A percentile compares a stretch with the other conserved stretches of the same genome.
Conservation (phyloP, 2,329 filamentous ascomycete genomes). For the Coniochaeta ligniaria region DNA sequence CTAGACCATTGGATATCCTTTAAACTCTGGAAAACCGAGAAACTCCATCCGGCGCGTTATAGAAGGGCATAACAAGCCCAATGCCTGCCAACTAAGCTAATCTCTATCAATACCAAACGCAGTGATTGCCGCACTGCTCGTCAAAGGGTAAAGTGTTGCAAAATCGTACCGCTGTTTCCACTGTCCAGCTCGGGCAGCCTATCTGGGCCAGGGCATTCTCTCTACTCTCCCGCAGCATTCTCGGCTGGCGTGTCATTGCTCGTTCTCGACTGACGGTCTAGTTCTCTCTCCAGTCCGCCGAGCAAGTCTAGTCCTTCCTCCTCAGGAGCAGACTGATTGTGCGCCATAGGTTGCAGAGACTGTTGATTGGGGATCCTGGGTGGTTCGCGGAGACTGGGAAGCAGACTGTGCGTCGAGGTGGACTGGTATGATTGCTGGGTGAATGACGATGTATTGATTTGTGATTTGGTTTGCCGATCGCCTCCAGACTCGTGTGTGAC, state of each 20-base stretch:
- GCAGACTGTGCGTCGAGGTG: not conserved
- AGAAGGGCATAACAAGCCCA: not conserved
- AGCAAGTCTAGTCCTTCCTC: constrained; percentile 34
- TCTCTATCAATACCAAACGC: not conserved
- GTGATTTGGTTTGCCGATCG: not conserved
- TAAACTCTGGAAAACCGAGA: not conserved
- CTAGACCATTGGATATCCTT: too few species aligned
- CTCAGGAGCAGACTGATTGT: constrained; percentile 18
- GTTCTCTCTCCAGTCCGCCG: constrained; percentile 35
- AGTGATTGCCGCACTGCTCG: not conserved
- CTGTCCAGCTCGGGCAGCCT: not conserved
- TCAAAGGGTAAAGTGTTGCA: not conserved
- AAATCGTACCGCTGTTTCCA: too few species aligned
- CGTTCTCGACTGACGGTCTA: constrained; percentile 27
- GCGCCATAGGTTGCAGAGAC: not conserved
- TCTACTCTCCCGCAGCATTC: not conserved
- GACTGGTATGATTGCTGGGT: not conserved
- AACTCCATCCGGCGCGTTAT: not conserved
- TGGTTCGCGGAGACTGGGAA: not conserved
- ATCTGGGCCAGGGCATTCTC: not conserved
- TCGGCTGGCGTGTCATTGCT: not conserved
- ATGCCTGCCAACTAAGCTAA: not conserved
- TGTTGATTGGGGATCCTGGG: not conserved
- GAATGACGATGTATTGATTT: not conserved
- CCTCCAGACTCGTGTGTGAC: not conserved